phyloP scores from a whole-genome alignment of 2,329 filamentous ascomycete species.

The Didymella glomerata region DNA sequence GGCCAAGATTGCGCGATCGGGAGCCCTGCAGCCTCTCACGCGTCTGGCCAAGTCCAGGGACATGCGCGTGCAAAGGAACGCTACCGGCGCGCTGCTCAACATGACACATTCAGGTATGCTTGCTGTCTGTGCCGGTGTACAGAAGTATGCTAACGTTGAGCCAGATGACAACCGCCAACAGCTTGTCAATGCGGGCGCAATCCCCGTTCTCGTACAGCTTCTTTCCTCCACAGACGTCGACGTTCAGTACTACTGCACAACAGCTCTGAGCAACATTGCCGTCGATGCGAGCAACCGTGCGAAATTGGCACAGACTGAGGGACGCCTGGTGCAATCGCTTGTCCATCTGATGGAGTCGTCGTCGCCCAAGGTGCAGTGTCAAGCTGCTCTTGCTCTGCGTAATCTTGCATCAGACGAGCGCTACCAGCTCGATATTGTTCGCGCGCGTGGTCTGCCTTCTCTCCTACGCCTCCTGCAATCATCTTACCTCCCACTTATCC shows the following conservation, averaged over 20 bases:
- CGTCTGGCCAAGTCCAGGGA: conserved; percentile 95
- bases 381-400: conserved; percentile 90
- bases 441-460: conserved; percentile 82
- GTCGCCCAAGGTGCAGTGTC: conserved; percentile 92
- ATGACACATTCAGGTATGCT: conserved; percentile 96
- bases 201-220: conserved; percentile 94
- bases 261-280: conserved; percentile 96
- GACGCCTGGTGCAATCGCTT: conserved; percentile 88
- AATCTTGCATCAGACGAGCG: conserved; percentile 98
- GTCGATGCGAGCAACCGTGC: conserved; percentile 92
- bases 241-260: conserved; percentile 99
- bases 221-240: conserved; percentile 93
- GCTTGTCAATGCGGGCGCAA: conserved; percentile 96
- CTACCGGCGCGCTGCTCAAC: conserved; percentile 93
- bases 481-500: conserved; percentile 92
- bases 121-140: conserved; percentile 4
- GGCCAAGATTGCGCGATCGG: conserved; percentile 95
- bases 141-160: conserved; percentile 29
- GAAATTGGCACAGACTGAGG: conserved; percentile 88
- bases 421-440: conserved; percentile 97
- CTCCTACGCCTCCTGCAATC: conserved; percentile 91
- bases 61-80: conserved; percentile 97
- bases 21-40: conserved; percentile 88
- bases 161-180: conserved; percentile 97
- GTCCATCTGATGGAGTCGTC: conserved; percentile 98